phyloP scores from a whole-genome alignment of 768 basidiomycete genomes.

The Agaricus subrufescens region DNA sequence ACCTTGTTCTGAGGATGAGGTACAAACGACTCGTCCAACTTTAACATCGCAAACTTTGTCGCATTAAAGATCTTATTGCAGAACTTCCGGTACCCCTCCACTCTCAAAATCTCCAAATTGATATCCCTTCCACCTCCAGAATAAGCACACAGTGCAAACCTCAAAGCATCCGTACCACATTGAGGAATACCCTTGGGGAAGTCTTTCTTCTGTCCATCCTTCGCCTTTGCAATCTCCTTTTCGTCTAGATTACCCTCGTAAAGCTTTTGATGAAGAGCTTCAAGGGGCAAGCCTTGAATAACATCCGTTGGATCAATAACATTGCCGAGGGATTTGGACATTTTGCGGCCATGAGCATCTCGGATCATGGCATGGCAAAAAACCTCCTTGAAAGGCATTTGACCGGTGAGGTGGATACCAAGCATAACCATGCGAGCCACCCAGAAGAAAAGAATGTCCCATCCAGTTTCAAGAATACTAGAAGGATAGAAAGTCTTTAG shows the following conservation, averaged over 20 bases:
- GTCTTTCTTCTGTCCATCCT: conserved; percentile 95
- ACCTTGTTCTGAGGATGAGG: conserved; percentile 71
- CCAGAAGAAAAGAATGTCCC: conserved; percentile 99
- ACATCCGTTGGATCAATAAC: conserved; percentile 97
- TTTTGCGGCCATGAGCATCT: conserved; percentile 97
- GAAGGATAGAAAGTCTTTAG: conserved; percentile 82
- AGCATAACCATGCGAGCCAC: conserved; percentile 97
- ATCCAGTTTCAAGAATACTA: conserved; percentile 92
- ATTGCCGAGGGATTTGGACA: conserved; percentile 97
- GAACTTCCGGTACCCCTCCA: conserved; percentile 98
- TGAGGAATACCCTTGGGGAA: conserved; percentile 99
- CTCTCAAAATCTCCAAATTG: conserved; percentile 91
- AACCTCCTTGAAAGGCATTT: conserved; percentile 94
- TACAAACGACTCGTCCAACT: conserved; percentile 80
- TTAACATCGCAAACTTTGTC: conserved; percentile 98
- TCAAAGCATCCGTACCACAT: conserved; percentile 94
- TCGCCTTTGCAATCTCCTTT: conserved; percentile 88
- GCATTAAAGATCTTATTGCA: conserved; percentile 99
- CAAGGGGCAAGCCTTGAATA: conserved; percentile 77
- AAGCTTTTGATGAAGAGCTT: conserved; percentile 80
- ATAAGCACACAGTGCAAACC: conserved; percentile 94
- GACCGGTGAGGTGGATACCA: conserved; percentile 81
- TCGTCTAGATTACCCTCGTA: conserved; percentile 90
- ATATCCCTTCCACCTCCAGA: conserved; percentile 93
- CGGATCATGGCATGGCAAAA: conserved; percentile 98